phyloP scores from a whole-genome alignment of 371 early-diverging fungal species.

The Smittium culicis region DNA sequence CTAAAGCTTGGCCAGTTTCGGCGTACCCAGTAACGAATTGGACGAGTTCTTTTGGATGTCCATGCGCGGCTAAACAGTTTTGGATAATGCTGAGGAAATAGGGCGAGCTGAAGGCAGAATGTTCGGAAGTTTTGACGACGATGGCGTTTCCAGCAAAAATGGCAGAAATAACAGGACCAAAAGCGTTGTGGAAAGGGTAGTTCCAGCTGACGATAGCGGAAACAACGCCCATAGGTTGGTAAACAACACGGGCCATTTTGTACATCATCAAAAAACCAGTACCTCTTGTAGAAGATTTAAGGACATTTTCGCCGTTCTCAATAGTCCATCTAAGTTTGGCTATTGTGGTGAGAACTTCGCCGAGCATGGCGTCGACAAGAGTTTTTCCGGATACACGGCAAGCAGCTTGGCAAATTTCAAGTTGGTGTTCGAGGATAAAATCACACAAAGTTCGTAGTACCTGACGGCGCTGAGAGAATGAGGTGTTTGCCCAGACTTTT shows the following conservation, averaged over 20 bases:
- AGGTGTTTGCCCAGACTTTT: slow-evolving; percentile 48
- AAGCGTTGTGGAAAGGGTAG: slow-evolving; percentile 70
- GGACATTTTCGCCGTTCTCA: slow-evolving; percentile 55
- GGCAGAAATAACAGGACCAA: slow-evolving; percentile 71
- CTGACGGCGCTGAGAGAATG: slow-evolving; percentile 58
- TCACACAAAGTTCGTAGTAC: slow-evolving; percentile 57
- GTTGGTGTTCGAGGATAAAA: slow-evolving; percentile 61
- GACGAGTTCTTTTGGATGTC: slow-evolving; percentile 58
- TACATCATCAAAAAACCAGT: slow-evolving; percentile 60
- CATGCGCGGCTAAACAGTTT: slow-evolving; percentile 48
- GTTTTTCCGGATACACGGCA: slow-evolving; percentile 76
- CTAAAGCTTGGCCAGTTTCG: slow-evolving; percentile 60
- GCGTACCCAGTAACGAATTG: slow-evolving; percentile 66
- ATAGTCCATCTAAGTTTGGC: slow-evolving; percentile 74
- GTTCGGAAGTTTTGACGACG: slow-evolving; percentile 69
- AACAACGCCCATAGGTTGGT: slow-evolving; percentile 67
- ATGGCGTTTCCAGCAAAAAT: slow-evolving; percentile 75
- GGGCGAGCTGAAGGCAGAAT: slow-evolving; percentile 63
- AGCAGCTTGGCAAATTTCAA: slow-evolving; percentile 57
- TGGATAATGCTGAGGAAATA: slow-evolving; percentile 50
- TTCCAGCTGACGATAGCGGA: slow-evolving; percentile 71
- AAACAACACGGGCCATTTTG: slow-evolving; percentile 59
- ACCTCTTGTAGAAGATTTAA: slow-evolving; percentile 49
- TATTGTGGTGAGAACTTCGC: slow-evolving; percentile 65
- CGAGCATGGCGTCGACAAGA: slow-evolving; percentile 68